Evolutionary conservation across 257 asterid species (phyloP).

Genomic region (Prunella vulgaris): DNA sequence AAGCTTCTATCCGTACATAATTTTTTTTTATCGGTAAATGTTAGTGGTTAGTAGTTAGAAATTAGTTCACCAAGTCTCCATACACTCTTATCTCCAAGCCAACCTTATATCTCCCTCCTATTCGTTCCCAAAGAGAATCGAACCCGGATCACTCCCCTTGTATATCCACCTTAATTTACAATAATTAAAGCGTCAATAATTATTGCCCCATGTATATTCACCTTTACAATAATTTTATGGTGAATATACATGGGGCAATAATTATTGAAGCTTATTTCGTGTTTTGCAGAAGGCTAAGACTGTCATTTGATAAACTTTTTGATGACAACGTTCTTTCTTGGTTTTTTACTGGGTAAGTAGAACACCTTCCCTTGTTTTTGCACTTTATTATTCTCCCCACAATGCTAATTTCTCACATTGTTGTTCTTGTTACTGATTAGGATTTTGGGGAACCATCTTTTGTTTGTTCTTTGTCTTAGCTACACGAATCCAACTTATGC

Average conservation of each 20-base stretch:
- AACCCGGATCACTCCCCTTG: no score
- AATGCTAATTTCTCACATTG: constrained; percentile 1
- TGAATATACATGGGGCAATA: constrained; percentile 1
- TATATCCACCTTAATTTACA: no score
- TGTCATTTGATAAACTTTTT: constrained; percentile 63
- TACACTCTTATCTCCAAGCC: no score
- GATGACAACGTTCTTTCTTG: constrained; percentile 62
- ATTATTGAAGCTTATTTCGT: constrained; percentile 1
- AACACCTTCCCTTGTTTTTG: constrained; percentile 7
- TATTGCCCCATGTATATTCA: no score
- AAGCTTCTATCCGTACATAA: no score
- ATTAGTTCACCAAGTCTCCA: no score
- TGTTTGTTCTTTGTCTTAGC: constrained; percentile 93
- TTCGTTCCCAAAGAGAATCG: no score
- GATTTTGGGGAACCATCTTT: constrained; percentile 88
- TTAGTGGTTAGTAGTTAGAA: no score
- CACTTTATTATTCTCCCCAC: constrained; percentile 2
- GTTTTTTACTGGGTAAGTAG: constrained; percentile 86
- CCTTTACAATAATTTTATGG: no score
- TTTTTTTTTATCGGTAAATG: no score
- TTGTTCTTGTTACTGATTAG: constrained; percentile 50
- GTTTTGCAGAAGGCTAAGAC: constrained; percentile 63
- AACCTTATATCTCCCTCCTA: no score
- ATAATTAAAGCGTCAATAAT: no score
- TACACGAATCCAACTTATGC: constrained; percentile 95